Evolutionary conservation across 139 green algal genomes (phyloP).

Genomic region (Haematococcus sp.): DNA sequence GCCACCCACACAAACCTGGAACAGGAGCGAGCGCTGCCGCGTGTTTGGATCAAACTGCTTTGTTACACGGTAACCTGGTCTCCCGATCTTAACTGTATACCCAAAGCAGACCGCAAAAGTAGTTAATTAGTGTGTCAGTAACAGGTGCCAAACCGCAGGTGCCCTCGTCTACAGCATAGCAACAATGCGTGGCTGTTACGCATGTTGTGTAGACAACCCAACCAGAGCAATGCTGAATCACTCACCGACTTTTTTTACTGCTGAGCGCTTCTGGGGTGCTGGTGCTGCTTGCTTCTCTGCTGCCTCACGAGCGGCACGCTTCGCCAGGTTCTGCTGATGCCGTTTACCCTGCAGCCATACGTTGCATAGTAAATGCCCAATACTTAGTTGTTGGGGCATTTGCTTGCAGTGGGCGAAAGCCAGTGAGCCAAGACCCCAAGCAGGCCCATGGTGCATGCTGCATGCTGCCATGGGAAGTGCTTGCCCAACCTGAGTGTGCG

Average conservation of each 20-base stretch:
- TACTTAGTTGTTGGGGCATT: not conserved
- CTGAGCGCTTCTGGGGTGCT: constrained; percentile 57
- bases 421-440: too few species aligned
- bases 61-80: constrained; percentile 96
- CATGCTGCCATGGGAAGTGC: too few species aligned
- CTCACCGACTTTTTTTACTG: constrained; percentile 66
- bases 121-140: too few species aligned
- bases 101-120: not conserved
- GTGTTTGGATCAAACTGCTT: constrained; percentile 92
- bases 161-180: too few species aligned
- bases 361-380: too few species aligned
- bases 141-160: too few species aligned
- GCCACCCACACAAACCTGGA: too few species aligned
- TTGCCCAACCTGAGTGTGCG: constrained; percentile 97
- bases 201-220: too few species aligned
- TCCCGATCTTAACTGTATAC: constrained; percentile 88
- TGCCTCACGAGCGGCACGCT: constrained; percentile 92
- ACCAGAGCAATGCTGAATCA: too few species aligned
- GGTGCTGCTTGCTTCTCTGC: constrained; percentile 78
- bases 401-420: constrained; percentile 1
- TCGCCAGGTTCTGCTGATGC: constrained; percentile 98
- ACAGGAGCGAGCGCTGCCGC: constrained; percentile 84
- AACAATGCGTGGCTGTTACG: too few species aligned
- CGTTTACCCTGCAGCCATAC: constrained; percentile 76
- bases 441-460: too few species aligned